phyloP scores from a whole-genome alignment of 2,329 filamentous ascomycete genomes.

The Calonectria multiphialidica region DNA sequence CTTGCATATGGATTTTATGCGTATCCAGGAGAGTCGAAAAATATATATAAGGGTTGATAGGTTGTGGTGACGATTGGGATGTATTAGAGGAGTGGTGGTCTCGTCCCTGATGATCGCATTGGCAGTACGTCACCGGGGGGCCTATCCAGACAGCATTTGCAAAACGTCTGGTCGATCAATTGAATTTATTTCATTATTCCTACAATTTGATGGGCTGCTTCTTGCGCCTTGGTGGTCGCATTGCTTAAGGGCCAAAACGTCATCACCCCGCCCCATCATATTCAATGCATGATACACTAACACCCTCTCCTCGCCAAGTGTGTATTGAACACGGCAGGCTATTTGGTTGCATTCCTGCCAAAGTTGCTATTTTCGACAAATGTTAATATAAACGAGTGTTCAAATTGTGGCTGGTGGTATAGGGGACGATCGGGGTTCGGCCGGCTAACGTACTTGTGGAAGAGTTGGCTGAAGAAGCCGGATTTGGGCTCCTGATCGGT shows the following conservation, averaged over 20 bases:
- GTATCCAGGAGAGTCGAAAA: background rate
- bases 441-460: conserved; percentile 64
- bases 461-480: conserved; percentile 67
- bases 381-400: background rate
- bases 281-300: conserved; percentile 13
- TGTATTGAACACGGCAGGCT: conserved; percentile 23
- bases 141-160: background rate
- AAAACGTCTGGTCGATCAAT: conserved; percentile 16
- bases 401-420: background rate
- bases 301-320: background rate
- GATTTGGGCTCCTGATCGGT: conserved; percentile 63
- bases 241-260: conserved; percentile 1
- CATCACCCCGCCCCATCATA: background rate
- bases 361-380: conserved; percentile 43
- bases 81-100: background rate
- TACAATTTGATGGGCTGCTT: conserved; percentile 21
- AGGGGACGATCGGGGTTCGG: background rate
- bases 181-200: conserved; percentile 22
- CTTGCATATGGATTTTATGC: conserved; percentile 1
- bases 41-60: background rate
- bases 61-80: conserved; percentile 15
- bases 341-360: conserved; percentile 48
- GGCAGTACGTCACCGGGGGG: background rate
- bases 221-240: conserved; percentile 11
- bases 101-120: conserved; percentile 26